phyloP scores from a whole-genome alignment of 2,329 filamentous ascomycete genomes.

The Beauveria bassiana region DNA sequence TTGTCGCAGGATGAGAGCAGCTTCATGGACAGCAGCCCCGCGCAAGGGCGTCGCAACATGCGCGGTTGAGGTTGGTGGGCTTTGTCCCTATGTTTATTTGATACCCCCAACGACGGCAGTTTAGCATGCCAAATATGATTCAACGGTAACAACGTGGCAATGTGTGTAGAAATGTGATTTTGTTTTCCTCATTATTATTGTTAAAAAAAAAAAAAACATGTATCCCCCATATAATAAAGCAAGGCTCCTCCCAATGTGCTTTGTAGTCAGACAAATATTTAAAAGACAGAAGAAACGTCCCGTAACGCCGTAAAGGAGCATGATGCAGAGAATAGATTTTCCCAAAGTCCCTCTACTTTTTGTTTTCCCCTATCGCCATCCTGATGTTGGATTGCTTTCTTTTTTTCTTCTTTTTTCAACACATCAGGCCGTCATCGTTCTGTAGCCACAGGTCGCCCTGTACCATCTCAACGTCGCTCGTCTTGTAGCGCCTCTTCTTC shows the following conservation, averaged over 20 bases:
- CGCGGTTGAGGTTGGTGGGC: conserved; percentile 14
- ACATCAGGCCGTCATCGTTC: background rate
- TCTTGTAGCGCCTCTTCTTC: background rate
- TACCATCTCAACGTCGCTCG: background rate
- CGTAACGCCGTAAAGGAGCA: background rate
- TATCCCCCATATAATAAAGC: background rate
- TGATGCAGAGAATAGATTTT: background rate
- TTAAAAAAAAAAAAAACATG: background rate
- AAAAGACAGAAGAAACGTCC: background rate
- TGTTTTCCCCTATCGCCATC: background rate
- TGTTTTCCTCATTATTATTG: background rate
- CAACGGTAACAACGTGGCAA: background rate
- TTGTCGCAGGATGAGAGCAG: conserved; percentile 52
- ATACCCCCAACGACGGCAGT: background rate
- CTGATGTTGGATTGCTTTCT: background rate
- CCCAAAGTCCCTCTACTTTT: background rate
- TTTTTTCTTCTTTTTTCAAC: too few species aligned
- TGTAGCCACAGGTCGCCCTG: background rate
- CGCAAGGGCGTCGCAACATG: conserved; percentile 30
- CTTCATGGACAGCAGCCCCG: conserved; percentile 46
- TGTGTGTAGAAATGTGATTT: background rate
- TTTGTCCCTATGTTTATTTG: background rate
- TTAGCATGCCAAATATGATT: background rate
- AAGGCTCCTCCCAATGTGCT: background rate
- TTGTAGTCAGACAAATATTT: background rate